A percentile compares a stretch with the other conserved stretches of the same genome.
phyloP scores from a whole-genome alignment of 1,139 yeast species.

The Geotrichum bryndzae region DNA sequence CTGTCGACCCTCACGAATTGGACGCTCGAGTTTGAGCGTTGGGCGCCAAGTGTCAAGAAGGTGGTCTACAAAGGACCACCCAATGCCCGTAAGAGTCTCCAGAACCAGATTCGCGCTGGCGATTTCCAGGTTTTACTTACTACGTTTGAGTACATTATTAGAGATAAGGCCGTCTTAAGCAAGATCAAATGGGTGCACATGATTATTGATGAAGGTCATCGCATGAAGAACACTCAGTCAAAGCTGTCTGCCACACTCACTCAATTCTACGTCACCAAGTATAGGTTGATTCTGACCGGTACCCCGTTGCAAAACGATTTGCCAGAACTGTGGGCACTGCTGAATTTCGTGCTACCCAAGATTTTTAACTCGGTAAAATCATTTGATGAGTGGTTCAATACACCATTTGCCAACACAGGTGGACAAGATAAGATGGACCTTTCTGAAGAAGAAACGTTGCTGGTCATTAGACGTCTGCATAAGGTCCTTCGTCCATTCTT shows the following conservation, averaged over 20 bases:
- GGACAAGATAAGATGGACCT: conserved; percentile 87
- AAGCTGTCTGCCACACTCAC: conserved; percentile 80
- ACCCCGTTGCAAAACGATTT: conserved; percentile 94
- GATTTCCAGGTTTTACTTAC: conserved; percentile 90
- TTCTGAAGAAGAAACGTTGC: conserved; percentile 91
- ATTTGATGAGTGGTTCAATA: conserved; percentile 97
- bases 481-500: conserved; percentile 93
- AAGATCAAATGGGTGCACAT: conserved; percentile 87
- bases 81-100: conserved; percentile 71
- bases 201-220: conserved; percentile 98
- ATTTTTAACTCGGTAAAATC: conserved; percentile 95
- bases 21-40: conserved; percentile 93
- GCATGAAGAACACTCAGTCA: conserved; percentile 92
- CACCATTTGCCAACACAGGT: conserved; percentile 96
- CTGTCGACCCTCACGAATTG: conserved; percentile 91
- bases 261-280: conserved; percentile 72
- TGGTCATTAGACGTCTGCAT: conserved; percentile 91
- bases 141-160: conserved; percentile 65
- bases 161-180: conserved; percentile 74
- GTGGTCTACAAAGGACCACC: conserved; percentile 57
- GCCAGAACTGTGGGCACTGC: conserved; percentile 94
- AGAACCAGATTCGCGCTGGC: conserved; percentile 63
- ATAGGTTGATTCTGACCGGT: conserved; percentile 90
- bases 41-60: conserved; percentile 58
- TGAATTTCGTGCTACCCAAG: conserved; percentile 90